Conservation (phyloP, 495 filamentous ascomycete genomes). For the Pyronema domesticum region DNA sequence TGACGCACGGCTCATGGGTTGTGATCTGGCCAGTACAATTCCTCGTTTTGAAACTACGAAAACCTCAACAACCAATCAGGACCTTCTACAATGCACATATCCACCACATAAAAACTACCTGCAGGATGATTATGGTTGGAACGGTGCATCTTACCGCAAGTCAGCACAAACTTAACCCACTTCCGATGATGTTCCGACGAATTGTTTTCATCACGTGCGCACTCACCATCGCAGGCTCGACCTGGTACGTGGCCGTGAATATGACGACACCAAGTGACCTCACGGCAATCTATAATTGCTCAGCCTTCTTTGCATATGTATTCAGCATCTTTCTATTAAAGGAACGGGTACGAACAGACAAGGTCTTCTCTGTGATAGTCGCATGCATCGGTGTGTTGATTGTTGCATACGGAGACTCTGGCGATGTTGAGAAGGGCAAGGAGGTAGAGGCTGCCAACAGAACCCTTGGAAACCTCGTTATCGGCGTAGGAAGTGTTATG, state of each 20-base stretch:
- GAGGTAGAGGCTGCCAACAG: slow-evolving; percentile 32
- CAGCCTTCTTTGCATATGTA: slow-evolving; percentile 92
- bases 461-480: slow-evolving; percentile 70
- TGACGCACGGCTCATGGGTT: slow-evolving; percentile 87
- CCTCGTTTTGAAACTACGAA: slow-evolving; percentile 49
- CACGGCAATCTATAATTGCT: slow-evolving; percentile 98
- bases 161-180: slow-evolving; percentile 35
- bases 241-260: slow-evolving; percentile 88
- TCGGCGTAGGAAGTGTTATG: slow-evolving; percentile 78
- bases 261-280: slow-evolving; percentile 81
- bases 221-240: slow-evolving; percentile 77
- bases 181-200: slow-evolving; percentile 56
- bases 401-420: slow-evolving; percentile 70
- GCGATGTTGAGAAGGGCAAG: slow-evolving; percentile 27
- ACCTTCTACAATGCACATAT: slow-evolving; percentile 74
- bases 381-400: slow-evolving; percentile 78
- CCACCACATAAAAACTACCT: slow-evolving; percentile 55
- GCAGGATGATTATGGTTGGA: slow-evolving; percentile 54
- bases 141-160: slow-evolving; percentile 40
- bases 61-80: slow-evolving; percentile 53
- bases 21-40: slow-evolving; percentile 77
- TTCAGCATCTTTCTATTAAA: slow-evolving; percentile 80
- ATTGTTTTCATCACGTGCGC: slow-evolving; percentile 70
- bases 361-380: slow-evolving; percentile 63
- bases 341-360: slow-evolving; percentile 62